These are phyloP conservation scores for Urtica urens DNA, from an alignment of 306 rosid genomes.

Conservation along the genomic window DNA sequence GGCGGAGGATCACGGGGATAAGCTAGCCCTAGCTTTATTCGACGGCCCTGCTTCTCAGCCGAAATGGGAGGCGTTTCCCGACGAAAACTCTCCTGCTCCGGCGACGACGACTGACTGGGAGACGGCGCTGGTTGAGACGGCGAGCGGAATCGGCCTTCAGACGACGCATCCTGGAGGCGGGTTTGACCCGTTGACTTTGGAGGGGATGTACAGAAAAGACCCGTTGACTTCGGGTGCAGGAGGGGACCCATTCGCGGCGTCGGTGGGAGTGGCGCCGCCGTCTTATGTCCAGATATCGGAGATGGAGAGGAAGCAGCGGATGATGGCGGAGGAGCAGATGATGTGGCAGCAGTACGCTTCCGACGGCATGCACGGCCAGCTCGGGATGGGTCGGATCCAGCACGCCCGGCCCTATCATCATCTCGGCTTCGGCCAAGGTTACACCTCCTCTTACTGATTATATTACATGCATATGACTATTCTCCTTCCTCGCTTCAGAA, in stretches of 20 bases:
- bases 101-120: conserved; percentile 60
- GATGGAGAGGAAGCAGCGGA: conserved; percentile 77
- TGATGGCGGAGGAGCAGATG: conserved; percentile 61
- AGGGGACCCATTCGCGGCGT: conserved; percentile 75
- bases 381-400: conserved; percentile 26
- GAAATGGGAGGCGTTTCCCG: conserved; percentile 62
- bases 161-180: conserved; percentile 45
- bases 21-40: conserved; percentile 67
- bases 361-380: conserved; percentile 61
- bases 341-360: conserved; percentile 80
- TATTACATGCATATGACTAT: too few species aligned
- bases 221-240: conserved; percentile 3
- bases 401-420: too few species aligned
- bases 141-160: conserved; percentile 44
- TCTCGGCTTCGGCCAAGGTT: too few species aligned
- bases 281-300: conserved; percentile 92
- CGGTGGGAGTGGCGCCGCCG: conserved; percentile 64
- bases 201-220: conserved; percentile 71
- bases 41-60: conserved; percentile 29
- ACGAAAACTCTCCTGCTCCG: too few species aligned
- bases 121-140: conserved; percentile 56
- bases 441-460: too few species aligned
- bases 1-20: conserved; percentile 30
- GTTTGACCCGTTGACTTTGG: conserved; percentile 52
- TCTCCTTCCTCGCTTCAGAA: too few species aligned